Conservation (phyloP, 345 rosid genomes). For the Acer saccharum region DNA sequence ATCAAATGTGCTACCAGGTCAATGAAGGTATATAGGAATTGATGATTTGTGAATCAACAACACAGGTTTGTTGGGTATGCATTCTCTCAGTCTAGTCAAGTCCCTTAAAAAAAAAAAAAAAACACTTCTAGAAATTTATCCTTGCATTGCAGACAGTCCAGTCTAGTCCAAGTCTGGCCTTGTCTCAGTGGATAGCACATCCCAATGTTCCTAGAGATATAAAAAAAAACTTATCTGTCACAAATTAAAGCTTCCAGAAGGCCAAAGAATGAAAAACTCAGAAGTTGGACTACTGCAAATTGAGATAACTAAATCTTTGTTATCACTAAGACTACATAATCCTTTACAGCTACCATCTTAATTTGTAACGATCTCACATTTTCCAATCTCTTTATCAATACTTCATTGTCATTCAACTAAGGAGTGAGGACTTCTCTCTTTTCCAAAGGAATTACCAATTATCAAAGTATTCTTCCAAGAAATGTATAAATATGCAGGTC, state of each 20-base stretch:
- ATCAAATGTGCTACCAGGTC: neutral
- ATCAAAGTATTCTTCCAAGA: neutral
- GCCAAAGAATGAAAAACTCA: neutral
- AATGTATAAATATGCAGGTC: neutral
- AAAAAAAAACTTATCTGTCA: neutral
- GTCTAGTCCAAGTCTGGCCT: neutral
- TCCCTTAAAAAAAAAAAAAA: neutral
- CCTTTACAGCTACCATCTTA: neutral
- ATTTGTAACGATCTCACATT: neutral
- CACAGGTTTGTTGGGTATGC: neutral
- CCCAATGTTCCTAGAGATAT: neutral
- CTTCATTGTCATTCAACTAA: neutral
- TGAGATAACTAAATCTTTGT: conserved; percentile 7
- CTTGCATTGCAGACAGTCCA: neutral
- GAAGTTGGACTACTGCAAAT: conserved; percentile 3
- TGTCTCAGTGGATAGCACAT: neutral
- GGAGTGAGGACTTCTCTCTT: neutral
- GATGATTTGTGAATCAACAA: neutral
- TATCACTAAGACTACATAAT: neutral
- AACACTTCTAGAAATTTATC: neutral
- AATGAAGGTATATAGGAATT: neutral
- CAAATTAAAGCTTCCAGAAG: conserved; percentile 4
- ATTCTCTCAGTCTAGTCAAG: neutral
- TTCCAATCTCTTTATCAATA: neutral
- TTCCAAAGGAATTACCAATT: neutral